Evolutionary conservation across 2,329 filamentous ascomycete genomes (phyloP), one percentile per base, ranked within the genome.

Genomic region (Cercospora janseana): DNA sequence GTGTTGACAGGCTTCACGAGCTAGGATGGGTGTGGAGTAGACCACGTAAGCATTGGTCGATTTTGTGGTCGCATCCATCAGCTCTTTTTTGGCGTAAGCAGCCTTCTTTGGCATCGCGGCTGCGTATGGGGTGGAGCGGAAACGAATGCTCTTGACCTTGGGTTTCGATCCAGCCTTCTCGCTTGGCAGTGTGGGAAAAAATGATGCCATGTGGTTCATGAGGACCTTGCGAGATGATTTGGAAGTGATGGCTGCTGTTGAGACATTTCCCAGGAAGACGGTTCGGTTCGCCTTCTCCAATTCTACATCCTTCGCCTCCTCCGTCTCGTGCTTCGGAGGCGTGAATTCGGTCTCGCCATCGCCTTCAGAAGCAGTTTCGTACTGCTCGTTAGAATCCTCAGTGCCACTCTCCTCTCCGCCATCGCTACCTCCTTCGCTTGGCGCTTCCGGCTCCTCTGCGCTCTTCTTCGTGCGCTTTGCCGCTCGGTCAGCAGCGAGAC

Each of bases 11-110:
- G 91, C 91, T 60, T 85, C 82, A 47, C 88, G 83, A 9, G 89
- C 90, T 3, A 87, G 88, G 6, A 81, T 74, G 1, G 81, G 70
- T 1, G 87, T 88, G 34, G 83, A 86, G 73, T 93, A 96, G 41
- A 98, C 90, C 23, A 80, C 88, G 66, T 98, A 98, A 38, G 93
- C 93, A 67, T 98, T 96, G 52, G 91, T 90, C 55, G 87, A 94
- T 64, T 88, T 88, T 1, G 92, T 93, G 1, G 94, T 98, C 15
- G 88, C 82, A 54, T 88, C 85, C 85, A 96, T 92, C 51, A 97
- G 76, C 18, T 90, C 85, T 67, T 91, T 90, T 62, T 88, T 94
- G 55, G 92, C 93, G 69, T 83, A 97, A 18, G 93, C 87, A n/a
- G 92, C 93, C 56, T 92, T 88, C 73, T 95, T 96, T 42, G 93